Evolutionary conservation across 768 basidiomycete species (phyloP).

Genomic region (Lactarius akahatsu): DNA sequence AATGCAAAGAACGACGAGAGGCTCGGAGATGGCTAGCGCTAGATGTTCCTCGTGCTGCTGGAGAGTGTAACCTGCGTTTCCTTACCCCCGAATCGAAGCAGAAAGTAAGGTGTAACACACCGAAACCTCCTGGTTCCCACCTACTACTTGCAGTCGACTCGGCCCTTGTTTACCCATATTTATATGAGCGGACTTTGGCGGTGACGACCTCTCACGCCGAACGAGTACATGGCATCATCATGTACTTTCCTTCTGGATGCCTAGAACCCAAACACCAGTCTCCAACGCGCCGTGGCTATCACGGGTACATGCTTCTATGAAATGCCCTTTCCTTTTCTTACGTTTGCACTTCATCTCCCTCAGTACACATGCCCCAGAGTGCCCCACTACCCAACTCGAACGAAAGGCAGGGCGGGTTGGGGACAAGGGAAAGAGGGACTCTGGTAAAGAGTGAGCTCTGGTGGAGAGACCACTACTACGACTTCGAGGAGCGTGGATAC

Average conservation of each 20-base stretch:
- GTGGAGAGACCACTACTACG: conserved; percentile 17
- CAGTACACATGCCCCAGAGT: neutral
- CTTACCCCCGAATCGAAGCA: no score
- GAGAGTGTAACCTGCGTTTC: no score
- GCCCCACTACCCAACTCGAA: neutral
- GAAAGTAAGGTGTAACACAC: no score
- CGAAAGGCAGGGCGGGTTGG: neutral
- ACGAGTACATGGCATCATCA: neutral
- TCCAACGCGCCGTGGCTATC: neutral
- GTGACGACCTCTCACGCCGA: no score
- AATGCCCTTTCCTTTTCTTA: neutral
- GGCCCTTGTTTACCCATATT: no score
- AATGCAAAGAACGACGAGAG: neutral
- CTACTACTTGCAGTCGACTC: no score
- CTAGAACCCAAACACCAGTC: neutral
- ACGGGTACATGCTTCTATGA: neutral
- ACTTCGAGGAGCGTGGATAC: conserved; percentile 16
- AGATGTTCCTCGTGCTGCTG: no score
- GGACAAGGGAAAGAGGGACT: conserved; percentile 8
- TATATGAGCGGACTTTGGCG: no score
- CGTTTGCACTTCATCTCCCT: neutral
- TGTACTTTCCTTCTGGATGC: neutral
- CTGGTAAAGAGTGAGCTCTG: conserved; percentile 20
- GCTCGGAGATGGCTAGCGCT: neutral
- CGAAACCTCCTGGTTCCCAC: no score